phyloP scores from a whole-genome alignment of 2,329 filamentous ascomycete species.

The Trichoderma sp. region DNA sequence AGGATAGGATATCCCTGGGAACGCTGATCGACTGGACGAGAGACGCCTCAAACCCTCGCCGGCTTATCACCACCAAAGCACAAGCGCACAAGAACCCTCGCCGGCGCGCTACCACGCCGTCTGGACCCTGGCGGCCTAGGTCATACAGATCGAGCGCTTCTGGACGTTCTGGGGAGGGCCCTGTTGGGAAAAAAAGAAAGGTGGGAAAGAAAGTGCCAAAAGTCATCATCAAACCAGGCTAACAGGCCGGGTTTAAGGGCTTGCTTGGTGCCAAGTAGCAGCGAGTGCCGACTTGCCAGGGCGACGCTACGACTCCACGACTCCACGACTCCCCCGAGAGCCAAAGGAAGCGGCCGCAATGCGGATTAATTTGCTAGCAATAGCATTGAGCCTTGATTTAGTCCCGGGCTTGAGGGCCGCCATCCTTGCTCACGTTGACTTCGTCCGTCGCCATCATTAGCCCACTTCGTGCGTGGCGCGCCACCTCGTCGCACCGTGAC shows the following conservation, averaged over 20 bases:
- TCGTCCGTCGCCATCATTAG: neutral
- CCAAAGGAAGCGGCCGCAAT: constrained; percentile 10
- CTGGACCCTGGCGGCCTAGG: neutral
- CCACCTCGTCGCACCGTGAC: constrained; percentile 15
- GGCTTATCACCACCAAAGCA: neutral
- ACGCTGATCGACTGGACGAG: constrained; percentile 5
- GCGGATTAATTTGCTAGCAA: constrained; percentile 13
- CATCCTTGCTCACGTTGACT: constrained; percentile 15
- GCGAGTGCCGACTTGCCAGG: constrained; percentile 11
- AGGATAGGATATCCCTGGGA: neutral
- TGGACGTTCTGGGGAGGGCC: neutral
- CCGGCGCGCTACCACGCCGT: neutral
- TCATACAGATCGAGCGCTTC: neutral
- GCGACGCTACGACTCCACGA: neutral
- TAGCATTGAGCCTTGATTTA: constrained; percentile 2
- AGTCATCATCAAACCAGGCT: neutral
- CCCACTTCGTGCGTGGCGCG: constrained; percentile 5
- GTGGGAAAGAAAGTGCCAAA: neutral
- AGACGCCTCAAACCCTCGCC: neutral
- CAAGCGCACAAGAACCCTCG: neutral
- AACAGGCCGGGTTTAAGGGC: constrained; percentile 4
- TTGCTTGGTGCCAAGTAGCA: constrained; percentile 7
- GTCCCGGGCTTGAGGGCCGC: neutral
- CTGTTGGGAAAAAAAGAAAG: neutral
- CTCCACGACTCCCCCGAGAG: neutral